Evolutionary conservation across 116 monocot genomes (phyloP).

Genomic region (Dioscorea cayenensis): DNA sequence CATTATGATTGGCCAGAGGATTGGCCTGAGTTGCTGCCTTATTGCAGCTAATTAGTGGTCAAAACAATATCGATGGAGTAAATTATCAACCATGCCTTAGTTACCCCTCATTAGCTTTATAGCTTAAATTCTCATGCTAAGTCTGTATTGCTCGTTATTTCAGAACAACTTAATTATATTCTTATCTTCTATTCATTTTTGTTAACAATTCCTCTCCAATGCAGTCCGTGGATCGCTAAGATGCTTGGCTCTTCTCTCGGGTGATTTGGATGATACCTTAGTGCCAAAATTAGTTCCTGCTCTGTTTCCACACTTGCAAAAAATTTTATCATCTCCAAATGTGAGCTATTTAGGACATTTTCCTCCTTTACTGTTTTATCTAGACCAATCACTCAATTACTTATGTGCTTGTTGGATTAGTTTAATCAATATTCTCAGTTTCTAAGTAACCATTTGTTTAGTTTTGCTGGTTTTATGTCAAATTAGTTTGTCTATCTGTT

Average conservation of each 20-base stretch:
- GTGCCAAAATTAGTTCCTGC: constrained; percentile 72
- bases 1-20: constrained; percentile 95
- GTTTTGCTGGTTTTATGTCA: neutral
- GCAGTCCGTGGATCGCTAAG: constrained; percentile 87
- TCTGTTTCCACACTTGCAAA: constrained; percentile 71
- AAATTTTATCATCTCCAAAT: constrained; percentile 67
- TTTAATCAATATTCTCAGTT: neutral
- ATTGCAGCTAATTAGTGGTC: constrained; percentile 66
- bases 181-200: neutral
- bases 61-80: constrained; percentile 74
- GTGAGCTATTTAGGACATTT: constrained; percentile 40
- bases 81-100: neutral
- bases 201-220: constrained; percentile 7
- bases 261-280: constrained; percentile 79
- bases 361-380: neutral
- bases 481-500: neutral
- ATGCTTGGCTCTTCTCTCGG: constrained; percentile 79
- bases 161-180: neutral
- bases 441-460: neutral
- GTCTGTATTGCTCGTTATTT: neutral
- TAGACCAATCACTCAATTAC: neutral
- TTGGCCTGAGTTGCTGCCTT: constrained; percentile 93
- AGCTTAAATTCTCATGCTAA: neutral
- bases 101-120: neutral
- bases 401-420: neutral